These are phyloP conservation scores for Rugonectria rugulosa DNA, from an alignment of 2,329 filamentous ascomycete species.

Conservation along the genomic window DNA sequence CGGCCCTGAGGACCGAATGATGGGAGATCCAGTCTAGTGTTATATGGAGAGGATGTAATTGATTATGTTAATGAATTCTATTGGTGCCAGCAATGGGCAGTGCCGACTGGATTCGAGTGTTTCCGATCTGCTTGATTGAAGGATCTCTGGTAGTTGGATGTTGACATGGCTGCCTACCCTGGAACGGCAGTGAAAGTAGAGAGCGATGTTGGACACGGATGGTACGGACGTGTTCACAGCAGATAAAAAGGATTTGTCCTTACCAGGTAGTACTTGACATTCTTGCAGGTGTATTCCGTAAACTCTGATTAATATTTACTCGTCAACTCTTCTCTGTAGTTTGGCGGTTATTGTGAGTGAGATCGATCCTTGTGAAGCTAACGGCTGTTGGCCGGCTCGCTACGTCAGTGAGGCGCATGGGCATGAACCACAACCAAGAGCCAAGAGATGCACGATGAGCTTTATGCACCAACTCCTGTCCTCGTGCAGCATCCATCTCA, in stretches of 20 bases:
- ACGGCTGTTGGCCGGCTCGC: neutral
- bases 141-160: constrained; percentile 1
- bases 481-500: neutral
- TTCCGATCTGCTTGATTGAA: constrained; percentile 1
- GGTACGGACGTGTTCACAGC: too few relatives aligned
- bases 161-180: constrained; percentile 8
- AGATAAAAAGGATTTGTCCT: neutral
- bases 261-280: too few relatives aligned
- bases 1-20: constrained; percentile 32
- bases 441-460: neutral
- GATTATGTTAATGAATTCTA: constrained; percentile 12
- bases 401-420: neutral
- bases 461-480: neutral
- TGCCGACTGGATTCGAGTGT: constrained; percentile 3
- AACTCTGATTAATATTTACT: too few relatives aligned
- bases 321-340: too few relatives aligned
- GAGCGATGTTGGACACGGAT: neutral
- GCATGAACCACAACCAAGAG: neutral
- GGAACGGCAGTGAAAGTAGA: neutral
- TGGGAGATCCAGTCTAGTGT: neutral
- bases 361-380: too few relatives aligned
- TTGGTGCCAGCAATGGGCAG: constrained; percentile 7
- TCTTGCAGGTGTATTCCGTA: too few relatives aligned
- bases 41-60: too few relatives aligned
- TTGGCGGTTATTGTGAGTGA: too few relatives aligned